Base-by-base conservation (phyloP, 2,329 filamentous ascomycete genomes). In the Fusarium staphyleae region DNA sequence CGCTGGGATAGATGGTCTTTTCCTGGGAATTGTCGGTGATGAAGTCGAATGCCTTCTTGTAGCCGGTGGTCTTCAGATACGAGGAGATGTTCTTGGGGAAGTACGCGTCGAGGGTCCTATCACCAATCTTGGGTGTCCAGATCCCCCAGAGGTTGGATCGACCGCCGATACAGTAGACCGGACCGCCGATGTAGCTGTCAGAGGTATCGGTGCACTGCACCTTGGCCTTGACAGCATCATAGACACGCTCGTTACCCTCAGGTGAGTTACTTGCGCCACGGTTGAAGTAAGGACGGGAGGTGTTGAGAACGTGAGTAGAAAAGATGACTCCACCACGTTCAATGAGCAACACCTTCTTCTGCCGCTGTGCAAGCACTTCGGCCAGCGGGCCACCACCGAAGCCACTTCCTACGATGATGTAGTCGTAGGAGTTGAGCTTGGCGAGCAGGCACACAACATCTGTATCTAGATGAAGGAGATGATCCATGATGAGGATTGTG, bases 261-360 rank as follows among this genome's bases (percentile, higher is more conserved):
- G 59, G 59, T 2, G 59, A 62, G 16, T 62, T 62, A 3, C 54
- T 59, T 3, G 59, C 50, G 6, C 59, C 59, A 2, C 59, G 57
- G 7, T 41, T 62, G 41, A 50, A 62, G 34, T 52, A 62, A 1
- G 59, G 59, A 1, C 59, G 54, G 2, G 59, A 59, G 0, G 57
- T 62, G 18, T 62, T 62, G 14, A 62, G 55, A 3, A 62, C 59
- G 2, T 62, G 59, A 0, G 57, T 62, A 1, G 59, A 62, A 34
- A 62, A 62, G 6, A 62, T 62, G 15, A 62, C 50, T 2, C 50
- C 46, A 14, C 59, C 59, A 0, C 59, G 44, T 37, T 62, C 59
- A 2, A 62, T 62, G 7, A 62, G 13, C 5, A 62, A 28, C 5
- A 62, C 57, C 24, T 62, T 62, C n/a, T 59, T 39, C 4, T 52